Conservation (phyloP, 2,329 filamentous ascomycete species). For the Aureobasidium leucospermi region DNA sequence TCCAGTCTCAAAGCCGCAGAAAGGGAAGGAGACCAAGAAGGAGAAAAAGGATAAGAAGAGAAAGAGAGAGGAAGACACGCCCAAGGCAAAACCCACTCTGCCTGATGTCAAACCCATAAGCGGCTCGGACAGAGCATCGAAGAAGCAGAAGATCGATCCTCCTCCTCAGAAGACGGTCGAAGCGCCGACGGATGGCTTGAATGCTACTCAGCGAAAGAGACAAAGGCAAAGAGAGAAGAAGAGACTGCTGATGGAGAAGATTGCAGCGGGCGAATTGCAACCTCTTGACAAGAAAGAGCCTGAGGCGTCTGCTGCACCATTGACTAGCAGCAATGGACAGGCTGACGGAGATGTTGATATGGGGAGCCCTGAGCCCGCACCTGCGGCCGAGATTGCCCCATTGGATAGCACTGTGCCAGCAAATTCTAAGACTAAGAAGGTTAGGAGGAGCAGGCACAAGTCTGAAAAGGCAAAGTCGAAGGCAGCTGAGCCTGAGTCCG, state of each 20-base stretch:
- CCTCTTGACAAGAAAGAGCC: neutral
- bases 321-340: neutral
- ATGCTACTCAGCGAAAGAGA: neutral
- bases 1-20: neutral
- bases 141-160: neutral
- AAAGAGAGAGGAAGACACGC: neutral
- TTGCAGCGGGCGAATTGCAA: neutral
- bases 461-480: neutral
- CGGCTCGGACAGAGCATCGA: neutral
- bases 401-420: neutral
- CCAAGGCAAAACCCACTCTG: neutral
- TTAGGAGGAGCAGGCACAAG: constrained; percentile 3
- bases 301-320: neutral
- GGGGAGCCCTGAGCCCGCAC: neutral
- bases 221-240: neutral
- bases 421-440: constrained; percentile 1
- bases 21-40: constrained; percentile 1
- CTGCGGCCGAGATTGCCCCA: neutral
- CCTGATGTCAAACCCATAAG: neutral
- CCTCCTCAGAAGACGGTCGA: neutral
- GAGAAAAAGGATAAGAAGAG: constrained; percentile 9
- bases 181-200: neutral
- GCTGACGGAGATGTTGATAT: neutral
- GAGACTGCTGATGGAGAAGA: neutral
- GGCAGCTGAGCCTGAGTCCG: neutral